Conservation (phyloP, 768 basidiomycete genomes). For the Cantharellus anzutake region DNA sequence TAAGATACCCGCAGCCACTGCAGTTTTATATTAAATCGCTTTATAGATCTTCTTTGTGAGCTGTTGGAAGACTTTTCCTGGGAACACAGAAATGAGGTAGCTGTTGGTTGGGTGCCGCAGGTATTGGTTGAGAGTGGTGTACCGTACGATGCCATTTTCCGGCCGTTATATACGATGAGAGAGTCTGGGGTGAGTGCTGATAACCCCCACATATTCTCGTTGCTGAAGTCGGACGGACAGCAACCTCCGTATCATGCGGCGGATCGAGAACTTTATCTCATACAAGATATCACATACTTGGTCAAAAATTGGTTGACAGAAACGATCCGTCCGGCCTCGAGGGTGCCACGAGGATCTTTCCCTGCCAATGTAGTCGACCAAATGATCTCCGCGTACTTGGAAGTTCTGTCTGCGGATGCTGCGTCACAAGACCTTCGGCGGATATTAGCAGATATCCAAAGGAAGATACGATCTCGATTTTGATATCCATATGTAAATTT, state of each 20-base stretch:
- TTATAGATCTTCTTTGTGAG: constrained; percentile 51
- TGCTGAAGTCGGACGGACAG: constrained; percentile 1
- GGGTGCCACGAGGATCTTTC: constrained; percentile 40
- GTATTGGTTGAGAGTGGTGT: constrained; percentile 67
- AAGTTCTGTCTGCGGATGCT: constrained; percentile 28
- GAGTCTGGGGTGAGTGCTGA: constrained; percentile 53
- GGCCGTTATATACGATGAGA: constrained; percentile 69
- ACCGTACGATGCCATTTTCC: constrained; percentile 66
- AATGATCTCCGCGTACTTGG: constrained; percentile 54
- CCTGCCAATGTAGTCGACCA: constrained; percentile 61
- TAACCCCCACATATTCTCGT: constrained; percentile 3
- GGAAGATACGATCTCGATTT: constrained; percentile 7
- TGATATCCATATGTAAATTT: background rate
- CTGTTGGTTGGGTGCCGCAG: constrained; percentile 67
- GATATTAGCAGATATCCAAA: constrained; percentile 6
- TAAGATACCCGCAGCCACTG: constrained; percentile 20
- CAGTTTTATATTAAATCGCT: background rate
- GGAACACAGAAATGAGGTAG: constrained; percentile 34
- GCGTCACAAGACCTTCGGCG: constrained; percentile 1
- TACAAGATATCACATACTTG: constrained; percentile 65
- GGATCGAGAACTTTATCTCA: constrained; percentile 59
- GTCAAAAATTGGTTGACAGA: constrained; percentile 65
- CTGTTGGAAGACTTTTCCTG: constrained; percentile 59
- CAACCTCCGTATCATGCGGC: constrained; percentile 46
- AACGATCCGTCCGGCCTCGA: constrained; percentile 53